Evolutionary conservation across 192 early-diverging fungal genomes (phyloP).

Genomic region (Coemansia sp.): DNA sequence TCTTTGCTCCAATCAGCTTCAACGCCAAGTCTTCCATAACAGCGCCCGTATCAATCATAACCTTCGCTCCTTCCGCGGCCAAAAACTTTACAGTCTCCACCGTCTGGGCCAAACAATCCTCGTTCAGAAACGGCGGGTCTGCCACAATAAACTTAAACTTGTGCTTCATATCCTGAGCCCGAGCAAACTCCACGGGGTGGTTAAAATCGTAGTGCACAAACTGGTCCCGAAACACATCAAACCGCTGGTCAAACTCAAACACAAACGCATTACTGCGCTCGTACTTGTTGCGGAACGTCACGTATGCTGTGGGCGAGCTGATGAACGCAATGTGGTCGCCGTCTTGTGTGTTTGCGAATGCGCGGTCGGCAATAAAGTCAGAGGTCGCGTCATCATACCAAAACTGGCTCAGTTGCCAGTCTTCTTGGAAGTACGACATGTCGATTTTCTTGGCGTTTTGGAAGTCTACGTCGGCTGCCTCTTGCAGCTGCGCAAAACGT

Average conservation of each 20-base stretch:
- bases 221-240: constrained; percentile 63
- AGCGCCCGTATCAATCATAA: constrained; percentile 52
- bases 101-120: constrained; percentile 73
- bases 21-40: constrained; percentile 58
- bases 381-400: constrained; percentile 60
- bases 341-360: constrained; percentile 43
- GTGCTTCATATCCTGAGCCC: constrained; percentile 42
- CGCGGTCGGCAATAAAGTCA: constrained; percentile 50
- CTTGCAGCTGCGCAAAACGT: constrained; percentile 61
- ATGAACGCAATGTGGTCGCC: constrained; percentile 46
- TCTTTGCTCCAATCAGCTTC: constrained; percentile 52
- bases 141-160: constrained; percentile 70
- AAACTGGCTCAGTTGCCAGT: constrained; percentile 73
- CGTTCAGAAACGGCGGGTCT: constrained; percentile 78
- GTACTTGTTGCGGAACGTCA: constrained; percentile 32
- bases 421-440: constrained; percentile 73
- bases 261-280: constrained; percentile 54
- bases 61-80: constrained; percentile 30
- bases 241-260: constrained; percentile 75
- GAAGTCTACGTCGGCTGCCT: constrained; percentile 54
- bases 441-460: constrained; percentile 38
- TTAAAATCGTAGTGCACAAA: constrained; percentile 79
- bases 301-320: constrained; percentile 49
- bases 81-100: constrained; percentile 59
- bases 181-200: constrained; percentile 56